These are phyloP conservation scores for Gremmenia infestans DNA, from an alignment of 2,329 filamentous ascomycete genomes.

Conservation along the genomic window DNA sequence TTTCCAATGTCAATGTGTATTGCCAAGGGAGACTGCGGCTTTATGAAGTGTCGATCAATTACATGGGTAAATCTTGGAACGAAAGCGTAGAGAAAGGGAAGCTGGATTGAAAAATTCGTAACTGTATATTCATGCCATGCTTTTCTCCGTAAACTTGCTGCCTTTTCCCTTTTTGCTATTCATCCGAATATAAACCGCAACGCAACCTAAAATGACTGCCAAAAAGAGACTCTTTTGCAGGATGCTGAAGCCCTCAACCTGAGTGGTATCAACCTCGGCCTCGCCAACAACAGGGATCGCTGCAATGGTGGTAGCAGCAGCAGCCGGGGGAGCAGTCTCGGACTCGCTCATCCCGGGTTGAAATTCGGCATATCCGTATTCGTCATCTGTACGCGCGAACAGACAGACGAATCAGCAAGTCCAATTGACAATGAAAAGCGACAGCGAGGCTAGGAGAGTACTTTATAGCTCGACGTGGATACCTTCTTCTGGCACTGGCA, in stretches of 20 bases:
- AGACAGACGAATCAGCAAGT: constrained; percentile 30
- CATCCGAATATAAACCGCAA: constrained; percentile 42
- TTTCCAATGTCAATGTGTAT: too few relatives aligned
- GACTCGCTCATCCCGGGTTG: constrained; percentile 26
- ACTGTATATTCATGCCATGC: constrained; percentile 14
- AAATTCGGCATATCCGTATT: constrained; percentile 30
- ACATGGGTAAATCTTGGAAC: too few relatives aligned
- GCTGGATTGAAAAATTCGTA: background rate
- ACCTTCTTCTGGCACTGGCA: constrained; percentile 84
- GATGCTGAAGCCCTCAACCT: constrained; percentile 36
- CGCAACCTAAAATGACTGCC: constrained; percentile 41
- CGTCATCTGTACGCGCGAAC: constrained; percentile 21
- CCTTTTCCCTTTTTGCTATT: constrained; percentile 30
- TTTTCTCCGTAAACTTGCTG: constrained; percentile 25
- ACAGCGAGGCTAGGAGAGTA: constrained; percentile 20
- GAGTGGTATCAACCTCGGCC: constrained; percentile 19
- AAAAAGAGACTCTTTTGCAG: constrained; percentile 49
- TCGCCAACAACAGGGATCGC: constrained; percentile 16
- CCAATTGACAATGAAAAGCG: constrained; percentile 14
- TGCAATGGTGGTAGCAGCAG: constrained; percentile 11
- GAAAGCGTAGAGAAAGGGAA: background rate
- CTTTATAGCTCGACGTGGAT: constrained; percentile 83
- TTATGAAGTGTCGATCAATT: too few relatives aligned
- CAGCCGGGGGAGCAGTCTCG: constrained; percentile 8
- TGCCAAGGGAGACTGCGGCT: too few relatives aligned